Percentiles rank a stretch among this genome's conserved stretches.
Evolutionary conservation across 805 yeast species (phyloP).

Genomic region (Wickerhamomyces rabaulensis): DNA sequence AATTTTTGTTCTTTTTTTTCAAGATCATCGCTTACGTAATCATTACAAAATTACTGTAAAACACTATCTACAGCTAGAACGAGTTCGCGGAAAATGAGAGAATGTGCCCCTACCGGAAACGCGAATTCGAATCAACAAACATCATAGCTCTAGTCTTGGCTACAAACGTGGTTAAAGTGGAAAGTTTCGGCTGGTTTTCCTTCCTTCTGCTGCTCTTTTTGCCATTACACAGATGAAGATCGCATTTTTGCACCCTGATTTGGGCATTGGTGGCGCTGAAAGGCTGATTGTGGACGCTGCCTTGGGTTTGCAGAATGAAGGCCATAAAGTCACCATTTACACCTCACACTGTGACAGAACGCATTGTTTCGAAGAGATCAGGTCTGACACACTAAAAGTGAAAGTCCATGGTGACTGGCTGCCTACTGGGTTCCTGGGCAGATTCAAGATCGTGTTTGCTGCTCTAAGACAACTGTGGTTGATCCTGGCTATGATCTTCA

Average conservation of each 20-base stretch:
- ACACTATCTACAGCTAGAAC: too few relatives aligned
- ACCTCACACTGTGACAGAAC: conserved; percentile 86
- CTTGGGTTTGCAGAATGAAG: conserved; percentile 66
- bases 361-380: conserved; percentile 91
- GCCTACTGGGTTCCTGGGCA: conserved; percentile 66
- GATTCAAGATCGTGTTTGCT: conserved; percentile 77
- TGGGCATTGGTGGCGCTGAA: conserved; percentile 98
- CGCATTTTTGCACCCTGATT: conserved; percentile 91
- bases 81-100: too few relatives aligned
- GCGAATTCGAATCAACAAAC: too few relatives aligned
- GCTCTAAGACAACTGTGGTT: conserved; percentile 76
- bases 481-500: conserved; percentile 37
- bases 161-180: neutral
- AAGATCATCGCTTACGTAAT: neutral
- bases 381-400: conserved; percentile 52
- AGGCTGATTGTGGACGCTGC: conserved; percentile 96
- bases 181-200: neutral
- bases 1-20: neutral
- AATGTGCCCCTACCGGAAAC: neutral
- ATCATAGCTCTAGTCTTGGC: neutral
- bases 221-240: conserved; percentile 36
- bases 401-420: conserved; percentile 77
- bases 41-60: too few relatives aligned
- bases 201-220: too few relatives aligned
- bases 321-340: conserved; percentile 60